Base-by-base conservation (phyloP, 2,329 filamentous ascomycete species). In the Penicillium rolfsii region DNA sequence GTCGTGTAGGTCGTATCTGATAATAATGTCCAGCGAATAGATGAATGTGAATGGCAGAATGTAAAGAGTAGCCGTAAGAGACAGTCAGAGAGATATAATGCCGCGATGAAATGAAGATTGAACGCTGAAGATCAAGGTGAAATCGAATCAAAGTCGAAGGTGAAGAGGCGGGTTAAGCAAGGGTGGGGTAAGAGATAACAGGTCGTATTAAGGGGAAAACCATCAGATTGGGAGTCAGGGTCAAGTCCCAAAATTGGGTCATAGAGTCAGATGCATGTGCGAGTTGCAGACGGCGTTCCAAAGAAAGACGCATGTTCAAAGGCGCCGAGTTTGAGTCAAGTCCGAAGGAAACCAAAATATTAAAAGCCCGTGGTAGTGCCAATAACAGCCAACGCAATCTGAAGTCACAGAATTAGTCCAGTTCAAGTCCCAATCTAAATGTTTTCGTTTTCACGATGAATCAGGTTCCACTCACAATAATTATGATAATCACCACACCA, bases 401-500 rank as follows among this genome's bases (percentile, higher is more conserved):
- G 46, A 12, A 12, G 5, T 9, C 35, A 53, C 33, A 2, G 19
- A 26, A 11, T 59, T 28, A 45, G 48, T 45, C 14, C 7, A 1
- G 16, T 12, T 12, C 2, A 7, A 8, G 1, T 26, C 22, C 11
- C 8, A 22, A 28, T 19, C 19, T n/a, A 2, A 9, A 28, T 2
- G 22, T 14, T 2, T 22, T 22, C 19, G 19, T 22, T 22, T 22
- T 22, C 19, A 22, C 19, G 19, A 22, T 22, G 19, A 22, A 22
- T 22, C 19, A 38, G 1, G 19, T 12, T 24, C 7, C 3, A 79
- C 83, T 77, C 71, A 87, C 83, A 66, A 87, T 79, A 55, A 82
- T 77, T 59, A 79, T 79, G 60, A 87, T 80, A 53, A 87, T 80
- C 57, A 83, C 77, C 38, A 85, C 69, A 22, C 86, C 86, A 52